Evolutionary conservation across 805 yeast genomes (phyloP).

Genomic region (Yamadazyma phyllophila): DNA sequence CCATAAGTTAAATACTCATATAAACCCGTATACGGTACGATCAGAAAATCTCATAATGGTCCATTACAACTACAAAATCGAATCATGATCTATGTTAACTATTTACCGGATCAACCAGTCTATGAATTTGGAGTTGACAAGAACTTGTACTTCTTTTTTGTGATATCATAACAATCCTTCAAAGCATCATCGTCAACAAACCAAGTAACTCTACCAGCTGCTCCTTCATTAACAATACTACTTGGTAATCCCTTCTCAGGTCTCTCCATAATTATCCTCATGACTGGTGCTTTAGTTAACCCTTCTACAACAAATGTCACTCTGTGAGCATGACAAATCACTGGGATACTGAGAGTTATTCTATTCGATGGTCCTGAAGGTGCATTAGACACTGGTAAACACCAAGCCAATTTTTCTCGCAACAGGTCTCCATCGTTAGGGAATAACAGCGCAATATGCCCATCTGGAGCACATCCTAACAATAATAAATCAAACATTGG

Average conservation of each 20-base stretch:
- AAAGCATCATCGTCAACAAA: constrained; percentile 94
- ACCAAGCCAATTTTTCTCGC: constrained; percentile 92
- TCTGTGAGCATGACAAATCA: constrained; percentile 87
- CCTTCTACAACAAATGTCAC: constrained; percentile 97
- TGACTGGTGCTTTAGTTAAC: constrained; percentile 87
- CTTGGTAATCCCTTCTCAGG: constrained; percentile 97
- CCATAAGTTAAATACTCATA: too few relatives aligned
- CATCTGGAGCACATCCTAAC: constrained; percentile 98
- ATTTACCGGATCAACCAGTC: constrained; percentile 2
- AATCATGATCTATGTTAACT: neutral
- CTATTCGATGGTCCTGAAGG: constrained; percentile 78
- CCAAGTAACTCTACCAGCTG: constrained; percentile 97
- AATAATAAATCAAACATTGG: constrained; percentile 91
- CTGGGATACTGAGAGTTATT: constrained; percentile 72
- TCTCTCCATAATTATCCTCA: constrained; percentile 89
- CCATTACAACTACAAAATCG: neutral
- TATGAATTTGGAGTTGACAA: constrained; percentile 28
- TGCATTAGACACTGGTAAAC: constrained; percentile 86
- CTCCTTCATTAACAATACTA: constrained; percentile 88
- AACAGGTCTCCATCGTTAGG: constrained; percentile 83
- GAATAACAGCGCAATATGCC: constrained; percentile 94
- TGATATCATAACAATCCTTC: constrained; percentile 67
- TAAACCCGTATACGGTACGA: too few relatives aligned
- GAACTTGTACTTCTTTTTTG: constrained; percentile 69
- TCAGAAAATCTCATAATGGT: too few relatives aligned